phyloP scores from a whole-genome alignment of 495 filamentous ascomycete genomes.

The Copromyces sp. region DNA sequence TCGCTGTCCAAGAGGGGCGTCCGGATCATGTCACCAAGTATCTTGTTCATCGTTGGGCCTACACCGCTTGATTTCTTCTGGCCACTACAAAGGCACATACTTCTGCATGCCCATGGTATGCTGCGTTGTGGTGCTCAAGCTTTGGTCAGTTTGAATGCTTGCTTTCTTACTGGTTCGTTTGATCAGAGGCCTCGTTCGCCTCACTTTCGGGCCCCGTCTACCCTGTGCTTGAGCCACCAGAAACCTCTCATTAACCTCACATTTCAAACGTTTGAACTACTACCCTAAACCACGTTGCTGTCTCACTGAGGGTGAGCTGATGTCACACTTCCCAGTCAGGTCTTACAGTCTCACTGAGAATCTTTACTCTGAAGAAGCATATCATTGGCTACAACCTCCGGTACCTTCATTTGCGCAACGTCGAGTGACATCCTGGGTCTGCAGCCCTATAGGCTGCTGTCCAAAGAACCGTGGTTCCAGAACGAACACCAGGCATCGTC shows the following conservation, averaged over 20 bases:
- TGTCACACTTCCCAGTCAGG: not conserved
- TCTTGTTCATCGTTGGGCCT: conserved; percentile 2
- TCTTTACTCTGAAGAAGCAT: not conserved
- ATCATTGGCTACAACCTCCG: not conserved
- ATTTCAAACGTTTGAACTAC: not conserved
- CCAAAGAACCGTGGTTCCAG: not conserved
- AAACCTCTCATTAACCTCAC: not conserved
- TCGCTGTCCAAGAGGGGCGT: conserved; percentile 10
- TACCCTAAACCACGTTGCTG: not conserved
- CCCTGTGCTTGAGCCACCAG: conserved; percentile 3
- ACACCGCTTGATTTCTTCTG: conserved; percentile 17
- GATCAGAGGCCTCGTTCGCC: conserved; percentile 12
- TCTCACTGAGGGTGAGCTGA: not conserved
- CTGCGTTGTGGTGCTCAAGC: conserved; percentile 9
- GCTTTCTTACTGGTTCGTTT: conserved; percentile 12
- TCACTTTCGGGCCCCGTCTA: conserved; percentile 20
- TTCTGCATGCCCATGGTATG: conserved; percentile 8
- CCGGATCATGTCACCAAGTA: conserved; percentile 10
- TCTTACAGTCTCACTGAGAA: not conserved
- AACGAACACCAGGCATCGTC: not conserved
- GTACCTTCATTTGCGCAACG: conserved; percentile 2
- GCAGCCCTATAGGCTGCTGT: conserved; percentile 21
- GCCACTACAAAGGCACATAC: conserved; percentile 12
- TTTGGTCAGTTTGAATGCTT: not conserved
- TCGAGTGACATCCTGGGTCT: conserved; percentile 11